Evolutionary conservation across 768 basidiomycete species (phyloP).

Genomic region (Collybia sp.): DNA sequence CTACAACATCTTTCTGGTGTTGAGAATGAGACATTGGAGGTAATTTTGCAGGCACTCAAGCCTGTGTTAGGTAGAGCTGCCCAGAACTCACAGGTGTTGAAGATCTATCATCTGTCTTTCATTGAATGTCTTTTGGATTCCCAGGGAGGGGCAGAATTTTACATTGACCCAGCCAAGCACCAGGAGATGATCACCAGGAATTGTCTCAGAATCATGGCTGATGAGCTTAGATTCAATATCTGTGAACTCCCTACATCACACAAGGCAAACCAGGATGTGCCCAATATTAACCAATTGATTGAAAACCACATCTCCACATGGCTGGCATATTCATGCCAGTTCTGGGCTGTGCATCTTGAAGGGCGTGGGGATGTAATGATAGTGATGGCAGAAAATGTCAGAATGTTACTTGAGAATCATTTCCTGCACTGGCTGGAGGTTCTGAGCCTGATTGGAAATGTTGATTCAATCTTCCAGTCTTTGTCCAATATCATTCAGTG

Average conservation of each 20-base stretch:
- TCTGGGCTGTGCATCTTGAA: conserved; percentile 7
- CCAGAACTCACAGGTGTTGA: background rate
- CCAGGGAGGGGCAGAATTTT: background rate
- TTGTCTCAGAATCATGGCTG: conserved; percentile 7
- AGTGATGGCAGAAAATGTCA: background rate
- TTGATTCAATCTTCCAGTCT: background rate
- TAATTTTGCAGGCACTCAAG: background rate
- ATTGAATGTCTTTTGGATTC: background rate
- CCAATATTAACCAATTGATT: background rate
- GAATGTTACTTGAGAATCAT: conserved; percentile 1
- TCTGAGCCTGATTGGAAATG: conserved; percentile 5
- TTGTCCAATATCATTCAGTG: background rate
- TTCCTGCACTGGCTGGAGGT: conserved; percentile 14
- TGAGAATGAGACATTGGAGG: background rate
- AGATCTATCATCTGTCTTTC: background rate
- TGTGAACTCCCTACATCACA: conserved; percentile 8
- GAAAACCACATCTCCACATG: background rate
- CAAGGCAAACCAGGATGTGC: conserved; percentile 3
- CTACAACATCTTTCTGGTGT: background rate
- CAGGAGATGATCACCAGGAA: background rate
- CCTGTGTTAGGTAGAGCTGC: background rate
- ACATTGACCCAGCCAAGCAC: background rate
- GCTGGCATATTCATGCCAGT: conserved; percentile 7
- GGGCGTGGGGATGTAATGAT: background rate
- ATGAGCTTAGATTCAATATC: conserved; percentile 11